Base-by-base conservation (phyloP, 1,139 yeast species). In the Yamadazyma epiphylla region DNA sequence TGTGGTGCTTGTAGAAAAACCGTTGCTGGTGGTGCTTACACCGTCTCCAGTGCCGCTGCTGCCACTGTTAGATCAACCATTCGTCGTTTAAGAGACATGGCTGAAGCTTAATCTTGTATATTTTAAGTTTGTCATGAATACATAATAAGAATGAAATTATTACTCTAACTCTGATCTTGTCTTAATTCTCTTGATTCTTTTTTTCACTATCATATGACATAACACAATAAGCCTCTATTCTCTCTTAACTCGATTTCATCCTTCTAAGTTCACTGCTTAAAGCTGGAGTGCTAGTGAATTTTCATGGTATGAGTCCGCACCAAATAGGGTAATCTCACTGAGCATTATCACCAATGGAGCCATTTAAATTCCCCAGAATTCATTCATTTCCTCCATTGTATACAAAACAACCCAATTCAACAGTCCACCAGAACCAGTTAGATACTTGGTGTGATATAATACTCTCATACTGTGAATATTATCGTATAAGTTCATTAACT, bases 11-110 rank as follows among this genome's bases (percentile, higher is more conserved):
- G 98, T 77, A 75, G 73, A 62, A 91, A 87, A 83, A 84, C 95
- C 55, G 87, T 91, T 64, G 98, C 99, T 58, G 99, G 99, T 70
- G 99, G 98, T 81, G 99, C 99, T 74, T 94, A 94, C 91, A 80
- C 96, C 60, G 91, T 91, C 52, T 83, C 95, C 64, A 89, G 97
- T 58, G 94, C 97, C 64, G 97, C 98, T 68, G 99, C 98, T 64
- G 95, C 96, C 72, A 94, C 98, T 58, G 97, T 89, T 71, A 89
- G 99, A 84, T 89, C 98, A 51, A 91, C 98, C 72, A 91, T 94
- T 78, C 91, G 98, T 81, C 95, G 99, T 84, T 86, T 94, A 77
- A 88, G 99, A 83, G 99, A 94, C 68, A 72, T 94, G 80, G 96
- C 95, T 75, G 98, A 94, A 77, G 98, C 95, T 67, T 94, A 88